Percentiles rank a stretch among this genome's conserved stretches.
Evolutionary conservation across 1,139 yeast species (phyloP).

Genomic region (Suhomyces wounanorum): DNA sequence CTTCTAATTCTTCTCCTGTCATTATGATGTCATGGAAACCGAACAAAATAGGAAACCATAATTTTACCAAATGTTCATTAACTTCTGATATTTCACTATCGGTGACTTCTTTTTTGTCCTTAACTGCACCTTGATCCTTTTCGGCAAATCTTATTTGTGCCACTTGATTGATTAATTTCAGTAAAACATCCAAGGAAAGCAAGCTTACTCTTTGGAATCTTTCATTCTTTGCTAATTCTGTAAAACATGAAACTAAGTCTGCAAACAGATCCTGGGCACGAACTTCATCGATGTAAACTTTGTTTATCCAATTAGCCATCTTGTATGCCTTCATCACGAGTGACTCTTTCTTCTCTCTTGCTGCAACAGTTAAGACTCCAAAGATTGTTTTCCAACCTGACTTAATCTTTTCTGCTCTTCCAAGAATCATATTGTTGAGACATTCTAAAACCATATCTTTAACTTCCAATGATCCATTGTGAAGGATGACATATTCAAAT

Average conservation of each 20-base stretch:
- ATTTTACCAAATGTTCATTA: constrained; percentile 45
- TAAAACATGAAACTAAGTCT: constrained; percentile 73
- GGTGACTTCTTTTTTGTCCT: constrained; percentile 13
- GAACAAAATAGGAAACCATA: constrained; percentile 81
- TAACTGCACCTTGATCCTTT: constrained; percentile 13
- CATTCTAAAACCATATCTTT: constrained; percentile 92
- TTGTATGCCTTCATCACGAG: constrained; percentile 66
- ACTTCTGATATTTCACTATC: constrained; percentile 18
- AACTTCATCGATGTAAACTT: constrained; percentile 63
- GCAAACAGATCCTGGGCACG: constrained; percentile 74
- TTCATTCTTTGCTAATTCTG: constrained; percentile 82
- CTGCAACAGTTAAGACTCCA: constrained; percentile 70
- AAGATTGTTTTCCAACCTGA: constrained; percentile 97
- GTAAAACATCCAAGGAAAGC: constrained; percentile 77
- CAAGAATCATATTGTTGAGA: constrained; percentile 78
- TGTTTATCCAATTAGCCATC: constrained; percentile 63
- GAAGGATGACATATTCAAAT: constrained; percentile 73
- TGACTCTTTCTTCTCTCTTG: constrained; percentile 54
- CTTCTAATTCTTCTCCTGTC: constrained; percentile 94
- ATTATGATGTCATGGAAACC: constrained; percentile 87
- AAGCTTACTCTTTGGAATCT: constrained; percentile 78
- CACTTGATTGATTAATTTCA: constrained; percentile 60
- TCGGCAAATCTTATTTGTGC: constrained; percentile 41
- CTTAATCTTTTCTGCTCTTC: constrained; percentile 71
- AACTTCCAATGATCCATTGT: constrained; percentile 69